Percentiles rank a stretch among this genome's conserved stretches.
Conservation (phyloP, 2,329 filamentous ascomycete species). For the Botrytis pseudocinerea region DNA sequence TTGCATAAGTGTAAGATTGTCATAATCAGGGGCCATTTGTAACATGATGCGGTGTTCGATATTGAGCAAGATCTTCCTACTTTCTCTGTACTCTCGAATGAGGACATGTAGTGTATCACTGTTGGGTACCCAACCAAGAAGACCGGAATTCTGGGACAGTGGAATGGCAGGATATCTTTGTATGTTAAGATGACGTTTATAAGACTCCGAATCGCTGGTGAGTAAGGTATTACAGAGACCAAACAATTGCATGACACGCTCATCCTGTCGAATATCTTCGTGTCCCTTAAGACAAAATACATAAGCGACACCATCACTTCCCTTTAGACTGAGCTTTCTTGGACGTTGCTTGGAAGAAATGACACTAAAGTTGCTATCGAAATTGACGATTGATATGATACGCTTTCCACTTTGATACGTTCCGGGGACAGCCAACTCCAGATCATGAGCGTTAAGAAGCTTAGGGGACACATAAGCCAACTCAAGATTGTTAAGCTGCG, state of each 20-base stretch:
- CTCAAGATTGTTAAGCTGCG: conserved; percentile 88
- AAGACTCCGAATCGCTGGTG: conserved; percentile 89
- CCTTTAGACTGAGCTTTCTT: conserved; percentile 81
- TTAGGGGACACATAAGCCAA: conserved; percentile 96
- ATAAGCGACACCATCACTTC: conserved; percentile 85
- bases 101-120: conserved; percentile 96
- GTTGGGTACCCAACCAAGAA: conserved; percentile 95
- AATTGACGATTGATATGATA: conserved; percentile 82
- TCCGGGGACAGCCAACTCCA: conserved; percentile 93
- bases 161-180: conserved; percentile 97
- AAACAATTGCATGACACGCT: conserved; percentile 99
- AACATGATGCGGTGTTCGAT: conserved; percentile 99
- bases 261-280: conserved; percentile 97
- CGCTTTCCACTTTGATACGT: conserved; percentile 80
- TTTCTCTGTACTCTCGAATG: conserved; percentile 96
- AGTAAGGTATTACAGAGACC: conserved; percentile 96
- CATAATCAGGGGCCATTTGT: conserved; percentile 99
- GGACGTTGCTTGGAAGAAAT: conserved; percentile 97
- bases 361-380: conserved; percentile 85
- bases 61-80: conserved; percentile 93
- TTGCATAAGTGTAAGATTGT: conserved; percentile 98
- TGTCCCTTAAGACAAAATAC: conserved; percentile 96
- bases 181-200: conserved; percentile 95
- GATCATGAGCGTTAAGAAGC: conserved; percentile 77
- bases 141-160: conserved; percentile 90